Conservation (phyloP, 495 filamentous ascomycete genomes). For the Annulohypoxylon bovei region DNA sequence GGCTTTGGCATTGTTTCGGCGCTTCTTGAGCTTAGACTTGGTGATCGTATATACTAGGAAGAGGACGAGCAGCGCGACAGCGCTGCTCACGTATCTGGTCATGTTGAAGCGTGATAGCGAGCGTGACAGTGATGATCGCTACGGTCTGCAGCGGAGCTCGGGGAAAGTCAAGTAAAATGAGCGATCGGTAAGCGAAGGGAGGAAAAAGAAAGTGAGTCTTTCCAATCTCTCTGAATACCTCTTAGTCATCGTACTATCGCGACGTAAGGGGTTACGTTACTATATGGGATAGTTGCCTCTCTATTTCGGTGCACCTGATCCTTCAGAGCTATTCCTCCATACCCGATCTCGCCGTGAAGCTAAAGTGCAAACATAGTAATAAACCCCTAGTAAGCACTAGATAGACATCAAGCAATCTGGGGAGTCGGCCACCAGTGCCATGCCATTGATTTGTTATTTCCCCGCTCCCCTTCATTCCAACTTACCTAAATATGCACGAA, state of each 20-base stretch:
- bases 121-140: background rate
- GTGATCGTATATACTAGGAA: conserved; percentile 19
- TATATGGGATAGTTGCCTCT: background rate
- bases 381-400: conserved; percentile 21
- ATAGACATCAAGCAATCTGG: background rate
- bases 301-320: background rate
- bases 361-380: background rate
- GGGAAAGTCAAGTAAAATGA: background rate
- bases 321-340: background rate
- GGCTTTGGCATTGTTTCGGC: conserved; percentile 41
- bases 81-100: conserved; percentile 20
- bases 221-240: background rate
- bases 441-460: conserved; percentile 18
- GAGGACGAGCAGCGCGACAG: conserved; percentile 13
- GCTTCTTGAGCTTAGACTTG: conserved; percentile 42
- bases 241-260: background rate
- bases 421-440: conserved; percentile 11
- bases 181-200: background rate
- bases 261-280: background rate
- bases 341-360: background rate
- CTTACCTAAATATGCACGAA: background rate
- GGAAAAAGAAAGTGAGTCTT: background rate
- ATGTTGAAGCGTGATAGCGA: conserved; percentile 12
- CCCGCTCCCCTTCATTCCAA: background rate
- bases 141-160: background rate